Evolutionary conservation across 306 rosid genomes (phyloP), one percentile per base, ranked within the genome.

Genomic region (Styphnolobium japonicum): DNA sequence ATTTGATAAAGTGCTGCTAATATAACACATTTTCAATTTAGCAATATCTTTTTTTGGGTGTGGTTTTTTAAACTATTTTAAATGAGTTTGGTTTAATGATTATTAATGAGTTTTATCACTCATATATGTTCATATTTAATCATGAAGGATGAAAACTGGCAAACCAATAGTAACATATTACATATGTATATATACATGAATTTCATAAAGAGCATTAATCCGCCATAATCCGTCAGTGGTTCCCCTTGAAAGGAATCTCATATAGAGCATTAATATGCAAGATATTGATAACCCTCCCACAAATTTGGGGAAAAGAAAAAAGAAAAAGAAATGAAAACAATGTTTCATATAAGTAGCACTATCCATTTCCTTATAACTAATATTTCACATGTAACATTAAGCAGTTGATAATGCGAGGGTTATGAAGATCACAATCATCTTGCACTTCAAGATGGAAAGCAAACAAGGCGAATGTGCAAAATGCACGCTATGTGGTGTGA

Each of bases 201-300:
- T n/a, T n/a, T n/a, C n/a, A n/a, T n/a, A n/a, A n/a, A n/a, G n/a
- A n/a, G n/a, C n/a, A n/a, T n/a, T n/a, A n/a, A n/a, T n/a, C n/a
- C n/a, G n/a, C n/a, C n/a, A n/a, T n/a, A n/a, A n/a, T n/a, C n/a
- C n/a, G n/a, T n/a, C n/a, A n/a, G n/a, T n/a, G n/a, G n/a, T n/a
- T n/a, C n/a, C n/a, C n/a, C n/a, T 36, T 61, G 71, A 61, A 45
- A 62, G 61, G 61, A 61, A 33, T 75, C n/a, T 58, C 79, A 43
- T 34, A 65, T 10, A 65, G 52, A 14, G n/a, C 62, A 46, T 62
- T 62, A 75, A 19, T 8, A 33, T 61, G 61, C 48, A 37, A 65
- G 18, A 62, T 33, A 76, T 46, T 33, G 76, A 33, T 66, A 48
- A 48, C 42, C 40, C 40, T 62, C 63, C 49, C 5, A 61, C 46